These are phyloP conservation scores for Myxozyma nipponensis DNA, from an alignment of 805 yeast genomes.

Conservation along the genomic window DNA sequence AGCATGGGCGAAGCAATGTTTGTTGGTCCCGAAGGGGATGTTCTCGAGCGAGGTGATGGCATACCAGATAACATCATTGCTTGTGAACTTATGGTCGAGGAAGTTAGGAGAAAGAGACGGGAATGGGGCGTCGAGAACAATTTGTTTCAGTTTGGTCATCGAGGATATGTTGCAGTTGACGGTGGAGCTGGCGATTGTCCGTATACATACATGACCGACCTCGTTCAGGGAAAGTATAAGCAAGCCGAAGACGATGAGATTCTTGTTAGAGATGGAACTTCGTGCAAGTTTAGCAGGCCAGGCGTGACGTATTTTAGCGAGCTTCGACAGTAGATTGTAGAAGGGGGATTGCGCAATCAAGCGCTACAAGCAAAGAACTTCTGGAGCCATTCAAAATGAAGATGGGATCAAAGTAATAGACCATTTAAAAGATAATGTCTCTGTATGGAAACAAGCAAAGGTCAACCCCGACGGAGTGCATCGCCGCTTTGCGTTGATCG, in stretches of 20 bases:
- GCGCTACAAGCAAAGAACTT: too few relatives aligned
- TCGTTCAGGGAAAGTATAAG: slow-evolving; percentile 1
- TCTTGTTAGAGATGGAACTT: slow-evolving; percentile 1
- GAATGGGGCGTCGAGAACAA: slow-evolving; percentile 6
- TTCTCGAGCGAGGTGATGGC: slow-evolving; percentile 1
- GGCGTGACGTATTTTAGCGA: neutral
- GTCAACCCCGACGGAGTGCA: too few relatives aligned
- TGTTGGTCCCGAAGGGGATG: slow-evolving; percentile 4
- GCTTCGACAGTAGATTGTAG: too few relatives aligned
- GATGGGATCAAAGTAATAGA: too few relatives aligned
- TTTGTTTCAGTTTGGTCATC: slow-evolving; percentile 3
- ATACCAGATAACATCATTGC: slow-evolving; percentile 5
- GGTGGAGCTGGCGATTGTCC: slow-evolving; percentile 5
- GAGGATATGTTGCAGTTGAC: slow-evolving; percentile 6
- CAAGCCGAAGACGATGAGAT: slow-evolving; percentile 5
- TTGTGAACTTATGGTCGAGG: slow-evolving; percentile 3
- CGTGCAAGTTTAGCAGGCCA: neutral
- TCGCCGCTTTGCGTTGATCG: too few relatives aligned
- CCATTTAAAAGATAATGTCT: too few relatives aligned
- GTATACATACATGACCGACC: slow-evolving; percentile 3
- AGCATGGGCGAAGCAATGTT: slow-evolving; percentile 7
- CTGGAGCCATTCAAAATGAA: too few relatives aligned
- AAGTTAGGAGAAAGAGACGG: slow-evolving; percentile 3
- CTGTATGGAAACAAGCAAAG: too few relatives aligned
- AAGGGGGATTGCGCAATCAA: too few relatives aligned